phyloP scores from a whole-genome alignment of 176 grass and related monocot genomes.

The Lolium perenne region DNA sequence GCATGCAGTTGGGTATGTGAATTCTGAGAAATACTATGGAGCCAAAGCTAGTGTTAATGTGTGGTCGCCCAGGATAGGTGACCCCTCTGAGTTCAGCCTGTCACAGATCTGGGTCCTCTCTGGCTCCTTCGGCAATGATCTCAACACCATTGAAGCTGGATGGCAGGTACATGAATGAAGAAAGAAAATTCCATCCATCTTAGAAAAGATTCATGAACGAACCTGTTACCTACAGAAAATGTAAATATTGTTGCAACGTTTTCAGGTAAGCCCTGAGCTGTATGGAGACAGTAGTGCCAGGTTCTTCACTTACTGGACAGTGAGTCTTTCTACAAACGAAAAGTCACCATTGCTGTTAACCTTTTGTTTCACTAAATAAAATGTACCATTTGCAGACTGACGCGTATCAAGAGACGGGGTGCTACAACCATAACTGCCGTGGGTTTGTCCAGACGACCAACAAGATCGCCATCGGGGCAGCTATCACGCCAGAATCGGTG shows the following conservation, averaged over 20 bases:
- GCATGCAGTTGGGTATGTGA: constrained; percentile 89
- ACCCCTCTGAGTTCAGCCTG: constrained; percentile 81
- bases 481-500: constrained; percentile 65
- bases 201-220: background rate
- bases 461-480: constrained; percentile 75
- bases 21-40: constrained; percentile 70
- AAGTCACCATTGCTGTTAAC: no score
- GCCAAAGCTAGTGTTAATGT: constrained; percentile 90
- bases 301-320: constrained; percentile 96
- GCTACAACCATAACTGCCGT: constrained; percentile 85
- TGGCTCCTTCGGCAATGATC: constrained; percentile 82
- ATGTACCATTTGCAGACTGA: constrained; percentile 51
- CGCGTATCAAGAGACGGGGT: constrained; percentile 83
- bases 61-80: constrained; percentile 79
- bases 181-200: background rate
- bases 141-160: constrained; percentile 94
- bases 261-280: constrained; percentile 78
- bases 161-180: constrained; percentile 69
- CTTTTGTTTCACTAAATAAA: no score
- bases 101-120: constrained; percentile 93
- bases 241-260: background rate
- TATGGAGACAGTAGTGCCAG: constrained; percentile 80
- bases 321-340: constrained; percentile 36
- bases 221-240: background rate
- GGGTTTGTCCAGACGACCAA: constrained; percentile 91